Conservation (phyloP, 148 eudicot species). For the Dianthus caryophyllus region DNA sequence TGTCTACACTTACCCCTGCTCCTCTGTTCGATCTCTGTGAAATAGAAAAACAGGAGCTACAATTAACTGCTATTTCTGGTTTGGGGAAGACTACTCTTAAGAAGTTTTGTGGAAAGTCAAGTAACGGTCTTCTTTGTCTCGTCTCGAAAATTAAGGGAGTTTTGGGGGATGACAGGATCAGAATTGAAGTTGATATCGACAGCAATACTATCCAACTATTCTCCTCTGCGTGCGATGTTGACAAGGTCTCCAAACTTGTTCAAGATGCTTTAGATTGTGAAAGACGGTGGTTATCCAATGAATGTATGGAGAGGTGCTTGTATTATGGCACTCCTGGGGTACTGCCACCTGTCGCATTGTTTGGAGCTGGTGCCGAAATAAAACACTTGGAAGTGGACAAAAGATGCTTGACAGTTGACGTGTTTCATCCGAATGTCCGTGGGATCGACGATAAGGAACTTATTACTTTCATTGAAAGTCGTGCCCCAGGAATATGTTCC, state of each 20-base stretch:
- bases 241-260: constrained; percentile 37
- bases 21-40: constrained; percentile 55
- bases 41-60: constrained; percentile 53
- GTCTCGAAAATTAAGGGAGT: constrained; percentile 40
- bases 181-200: constrained; percentile 60
- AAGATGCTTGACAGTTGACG: constrained; percentile 73
- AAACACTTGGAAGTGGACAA: constrained; percentile 86
- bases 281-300: constrained; percentile 55
- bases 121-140: constrained; percentile 36
- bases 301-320: constrained; percentile 71
- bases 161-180: constrained; percentile 58
- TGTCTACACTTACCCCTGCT: constrained; percentile 51
- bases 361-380: constrained; percentile 90
- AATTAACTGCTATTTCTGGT: constrained; percentile 43
- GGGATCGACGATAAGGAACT: constrained; percentile 70
- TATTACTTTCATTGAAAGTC: constrained; percentile 43
- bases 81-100: constrained; percentile 58
- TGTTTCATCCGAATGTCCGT: constrained; percentile 42
- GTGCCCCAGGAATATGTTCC: constrained; percentile 52
- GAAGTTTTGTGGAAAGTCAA: constrained; percentile 71
- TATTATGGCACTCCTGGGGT: constrained; percentile 59
- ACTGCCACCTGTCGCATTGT: constrained; percentile 65
- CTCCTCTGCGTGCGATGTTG: constrained; percentile 52
- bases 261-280: constrained; percentile 48
- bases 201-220: constrained; percentile 48